Base-by-base conservation (phyloP, 2,329 filamentous ascomycete species). In the Anthostomella pinea region DNA sequence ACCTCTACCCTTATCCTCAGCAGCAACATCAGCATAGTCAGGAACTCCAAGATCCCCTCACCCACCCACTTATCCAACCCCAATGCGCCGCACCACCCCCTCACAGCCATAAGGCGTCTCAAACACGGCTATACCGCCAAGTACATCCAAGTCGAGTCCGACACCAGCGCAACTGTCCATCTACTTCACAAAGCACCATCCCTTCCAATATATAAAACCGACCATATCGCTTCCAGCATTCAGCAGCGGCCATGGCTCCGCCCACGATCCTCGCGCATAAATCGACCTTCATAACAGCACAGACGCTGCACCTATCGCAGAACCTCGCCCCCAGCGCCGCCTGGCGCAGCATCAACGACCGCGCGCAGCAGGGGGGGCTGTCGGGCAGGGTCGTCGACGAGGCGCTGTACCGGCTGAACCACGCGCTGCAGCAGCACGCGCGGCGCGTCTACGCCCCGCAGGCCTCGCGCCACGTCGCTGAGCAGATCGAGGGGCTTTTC, bases 401-500 rank as follows among this genome's bases (percentile, higher is more conserved):
- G 43, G 76, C 70, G 9, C 57, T 83, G 4, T 65, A 67, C 46
- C 70, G 70, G 25, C 66, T 85, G 9, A 85, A 85, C 54, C 73
- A 79, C 41, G 63, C 70, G 11, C 63, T 87, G 10, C 73, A 75
- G 46, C 79, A 83, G 48, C 84, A 88, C 57, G 73, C 73, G 19
- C 76, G 75, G 22, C 73, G 79, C 37, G 79, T 79, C 5, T 86
- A 86, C 57, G 73, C 79, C 11, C 74, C 81, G 0, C 80, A 84
- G 49, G 81, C 83, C n/a, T 78, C 74, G 33, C 74, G 83, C 22
- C 81, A 85, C 51, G 74, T 87, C 13, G 82, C 83, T 2, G 82
- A 86, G 65, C 83, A 88, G 64, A 79, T 88, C 26, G 81, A 85
- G 59, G 62, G 64, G 30, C 63, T 85, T 28, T 87, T 87, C 58